A percentile compares a stretch with the other conserved stretches of the same genome.
These are phyloP conservation scores for Aegilops bicornis DNA, from an alignment of 176 grass and related monocot species.

Conservation along the genomic window DNA sequence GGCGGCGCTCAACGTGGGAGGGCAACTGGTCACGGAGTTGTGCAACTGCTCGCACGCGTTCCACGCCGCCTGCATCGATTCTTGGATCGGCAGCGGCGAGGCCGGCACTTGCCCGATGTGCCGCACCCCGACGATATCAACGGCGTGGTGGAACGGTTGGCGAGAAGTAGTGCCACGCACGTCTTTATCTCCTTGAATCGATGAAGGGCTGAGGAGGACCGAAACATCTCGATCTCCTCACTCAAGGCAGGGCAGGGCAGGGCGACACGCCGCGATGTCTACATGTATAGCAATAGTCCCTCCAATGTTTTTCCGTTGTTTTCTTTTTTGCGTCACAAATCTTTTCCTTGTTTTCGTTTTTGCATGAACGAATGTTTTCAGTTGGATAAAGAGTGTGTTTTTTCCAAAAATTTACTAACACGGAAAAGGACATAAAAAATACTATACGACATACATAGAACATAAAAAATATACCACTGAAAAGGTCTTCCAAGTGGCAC, in stretches of 20 bases:
- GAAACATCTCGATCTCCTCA: neutral
- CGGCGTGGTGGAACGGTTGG: neutral
- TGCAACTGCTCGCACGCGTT: conserved; percentile 43
- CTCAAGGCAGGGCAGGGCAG: neutral
- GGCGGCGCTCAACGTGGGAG: conserved; percentile 22
- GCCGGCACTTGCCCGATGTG: conserved; percentile 53
- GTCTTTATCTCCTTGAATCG: neutral
- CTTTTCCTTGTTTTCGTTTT: too few species aligned
- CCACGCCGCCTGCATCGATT: conserved; percentile 44
- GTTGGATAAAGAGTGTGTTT: too few species aligned
- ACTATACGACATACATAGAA: too few species aligned
- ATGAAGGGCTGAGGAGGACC: neutral
- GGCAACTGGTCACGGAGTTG: conserved; percentile 12
- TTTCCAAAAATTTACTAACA: too few species aligned
- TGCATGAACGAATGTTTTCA: too few species aligned
- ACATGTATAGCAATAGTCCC: too few species aligned
- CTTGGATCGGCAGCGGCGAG: conserved; percentile 20
- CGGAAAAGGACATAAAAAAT: too few species aligned
- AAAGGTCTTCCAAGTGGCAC: too few species aligned
- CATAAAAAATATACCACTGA: too few species aligned
- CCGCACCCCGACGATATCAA: conserved; percentile 25
- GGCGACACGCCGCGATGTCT: neutral
- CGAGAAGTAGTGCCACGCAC: neutral
- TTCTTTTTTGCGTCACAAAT: too few species aligned
- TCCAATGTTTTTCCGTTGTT: too few species aligned